A percentile compares a stretch with the other conserved stretches of the same genome.
These are phyloP conservation scores for Sporothrix pseudoabietina DNA, from an alignment of 2,329 filamentous ascomycete species.

Conservation along the genomic window DNA sequence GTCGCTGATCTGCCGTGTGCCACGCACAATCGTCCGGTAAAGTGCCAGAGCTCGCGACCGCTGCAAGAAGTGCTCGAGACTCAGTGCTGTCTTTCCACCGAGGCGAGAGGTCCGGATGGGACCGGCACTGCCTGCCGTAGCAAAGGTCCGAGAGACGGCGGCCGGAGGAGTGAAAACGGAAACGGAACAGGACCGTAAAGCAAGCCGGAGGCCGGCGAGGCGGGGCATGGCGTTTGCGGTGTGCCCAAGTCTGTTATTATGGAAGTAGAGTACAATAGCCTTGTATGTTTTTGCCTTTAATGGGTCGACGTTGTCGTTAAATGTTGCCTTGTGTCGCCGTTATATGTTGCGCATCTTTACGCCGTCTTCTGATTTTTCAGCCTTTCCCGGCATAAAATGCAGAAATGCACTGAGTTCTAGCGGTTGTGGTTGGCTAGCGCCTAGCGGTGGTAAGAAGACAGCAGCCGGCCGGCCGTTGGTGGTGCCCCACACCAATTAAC, in stretches of 20 bases:
- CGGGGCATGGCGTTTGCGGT: background rate
- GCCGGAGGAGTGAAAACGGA: background rate
- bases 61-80: constrained; percentile 65
- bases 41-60: constrained; percentile 57
- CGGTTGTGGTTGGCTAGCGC: constrained; percentile 19
- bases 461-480: background rate
- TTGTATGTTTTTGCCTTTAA: background rate
- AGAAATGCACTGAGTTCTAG: constrained; percentile 15
- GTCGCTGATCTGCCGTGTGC: constrained; percentile 56
- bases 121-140: constrained; percentile 37
- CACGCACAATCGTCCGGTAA: constrained; percentile 61
- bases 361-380: background rate
- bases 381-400: background rate
- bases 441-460: background rate
- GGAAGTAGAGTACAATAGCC: background rate
- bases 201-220: constrained; percentile 1
- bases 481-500: background rate
- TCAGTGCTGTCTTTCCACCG: constrained; percentile 47
- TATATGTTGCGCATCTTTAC: background rate
- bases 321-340: background rate
- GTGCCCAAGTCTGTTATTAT: background rate
- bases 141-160: constrained; percentile 39
- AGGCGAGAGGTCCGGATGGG: constrained; percentile 43
- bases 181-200: background rate
- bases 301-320: background rate